Conservation (phyloP, 495 filamentous ascomycete genomes). For the Clohesyomyces aquaticus region DNA sequence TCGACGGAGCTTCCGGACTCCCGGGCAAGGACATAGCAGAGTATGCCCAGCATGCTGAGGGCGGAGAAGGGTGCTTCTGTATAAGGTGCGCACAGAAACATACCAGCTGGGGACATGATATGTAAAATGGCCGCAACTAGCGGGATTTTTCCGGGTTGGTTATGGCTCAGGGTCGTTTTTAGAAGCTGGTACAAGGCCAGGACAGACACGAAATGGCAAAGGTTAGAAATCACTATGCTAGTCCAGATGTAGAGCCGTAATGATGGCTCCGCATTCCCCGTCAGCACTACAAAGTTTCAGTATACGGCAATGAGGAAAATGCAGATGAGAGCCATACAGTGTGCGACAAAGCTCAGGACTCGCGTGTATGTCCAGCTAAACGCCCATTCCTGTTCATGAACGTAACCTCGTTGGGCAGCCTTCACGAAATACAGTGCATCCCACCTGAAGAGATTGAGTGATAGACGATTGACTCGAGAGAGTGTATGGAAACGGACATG, state of each 20-base stretch:
- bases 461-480: conserved; percentile 31
- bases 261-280: background rate
- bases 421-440: conserved; percentile 87
- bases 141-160: conserved; percentile 52
- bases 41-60: conserved; percentile 72
- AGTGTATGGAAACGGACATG: background rate
- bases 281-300: conserved; percentile 27
- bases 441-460: conserved; percentile 75
- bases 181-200: conserved; percentile 68
- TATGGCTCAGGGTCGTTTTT: conserved; percentile 47
- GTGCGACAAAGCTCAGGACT: conserved; percentile 52
- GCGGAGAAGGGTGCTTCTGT: conserved; percentile 79
- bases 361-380: conserved; percentile 74
- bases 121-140: conserved; percentile 73
- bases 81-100: conserved; percentile 89
- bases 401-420: conserved; percentile 69
- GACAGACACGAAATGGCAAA: conserved; percentile 75
- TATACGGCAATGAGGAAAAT: conserved; percentile 13
- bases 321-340: conserved; percentile 49
- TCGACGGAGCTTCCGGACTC: conserved; percentile 30
- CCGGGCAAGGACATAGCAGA: conserved; percentile 58
- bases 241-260: conserved; percentile 48
- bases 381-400: conserved; percentile 96
- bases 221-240: conserved; percentile 67
- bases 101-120: conserved; percentile 80